Percentiles rank a stretch among this genome's conserved stretches.
phyloP scores from a whole-genome alignment of 225 moss, liverwort and hornwort species.

The Polytrichum commune region DNA sequence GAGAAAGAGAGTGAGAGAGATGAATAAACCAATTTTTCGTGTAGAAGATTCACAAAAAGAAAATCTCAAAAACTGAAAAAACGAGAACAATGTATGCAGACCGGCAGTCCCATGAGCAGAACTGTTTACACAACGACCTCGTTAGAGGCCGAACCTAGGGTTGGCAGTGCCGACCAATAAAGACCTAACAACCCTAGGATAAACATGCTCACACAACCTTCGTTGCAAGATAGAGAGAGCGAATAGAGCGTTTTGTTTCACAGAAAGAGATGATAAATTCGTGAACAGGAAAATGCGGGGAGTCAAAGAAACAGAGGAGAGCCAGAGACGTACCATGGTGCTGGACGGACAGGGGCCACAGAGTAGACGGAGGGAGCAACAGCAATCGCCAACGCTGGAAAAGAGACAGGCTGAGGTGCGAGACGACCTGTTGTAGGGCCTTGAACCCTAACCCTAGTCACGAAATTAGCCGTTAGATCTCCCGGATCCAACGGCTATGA shows the following conservation, averaged over 20 bases:
- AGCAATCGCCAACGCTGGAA: background rate
- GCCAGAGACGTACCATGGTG: background rate
- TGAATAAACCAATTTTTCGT: no score
- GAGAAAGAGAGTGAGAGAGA: no score
- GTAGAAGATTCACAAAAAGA: no score
- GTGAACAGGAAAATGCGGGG: background rate
- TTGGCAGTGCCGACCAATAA: background rate
- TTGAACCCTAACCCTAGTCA: background rate
- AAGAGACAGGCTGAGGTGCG: background rate
- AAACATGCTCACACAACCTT: background rate
- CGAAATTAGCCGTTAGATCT: no score
- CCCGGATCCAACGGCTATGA: no score
- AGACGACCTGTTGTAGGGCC: background rate
- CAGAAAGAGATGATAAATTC: background rate
- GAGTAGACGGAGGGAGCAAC: background rate
- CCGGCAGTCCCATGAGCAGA: no score
- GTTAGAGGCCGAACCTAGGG: no score
- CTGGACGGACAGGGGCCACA: background rate
- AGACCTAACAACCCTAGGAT: background rate
- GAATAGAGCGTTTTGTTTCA: background rate
- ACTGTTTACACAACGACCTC: no score
- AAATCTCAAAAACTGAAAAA: no score
- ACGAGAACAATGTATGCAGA: no score
- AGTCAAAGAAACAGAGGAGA: background rate
- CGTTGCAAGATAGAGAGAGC: background rate